phyloP scores from a whole-genome alignment of 352 stramenopile species.

The Phytophthora cryptogea region DNA sequence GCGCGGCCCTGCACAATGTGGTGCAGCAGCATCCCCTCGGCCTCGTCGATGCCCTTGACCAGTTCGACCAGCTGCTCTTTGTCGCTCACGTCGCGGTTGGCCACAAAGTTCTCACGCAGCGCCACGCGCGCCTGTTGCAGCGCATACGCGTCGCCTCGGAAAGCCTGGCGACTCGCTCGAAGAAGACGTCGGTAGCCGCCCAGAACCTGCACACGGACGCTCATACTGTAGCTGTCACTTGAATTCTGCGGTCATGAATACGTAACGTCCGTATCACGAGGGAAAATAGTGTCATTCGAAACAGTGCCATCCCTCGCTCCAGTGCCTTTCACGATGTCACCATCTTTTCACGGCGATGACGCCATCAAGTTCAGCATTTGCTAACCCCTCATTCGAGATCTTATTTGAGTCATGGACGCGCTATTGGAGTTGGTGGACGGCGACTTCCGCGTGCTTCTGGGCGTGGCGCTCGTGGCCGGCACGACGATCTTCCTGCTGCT shows the following conservation, averaged over 20 bases:
- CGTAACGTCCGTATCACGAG: not conserved
- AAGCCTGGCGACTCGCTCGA: constrained; percentile 72
- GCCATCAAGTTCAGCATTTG: constrained; percentile 10
- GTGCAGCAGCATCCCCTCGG: constrained; percentile 84
- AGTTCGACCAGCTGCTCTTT: constrained; percentile 55
- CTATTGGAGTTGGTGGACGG: constrained; percentile 43
- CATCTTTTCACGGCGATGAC: constrained; percentile 23
- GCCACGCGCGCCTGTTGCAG: constrained; percentile 57
- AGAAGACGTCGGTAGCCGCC: constrained; percentile 79
- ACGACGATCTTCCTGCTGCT: constrained; percentile 52
- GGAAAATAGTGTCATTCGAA: not conserved
- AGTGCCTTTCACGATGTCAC: constrained; percentile 14
- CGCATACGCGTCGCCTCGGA: constrained; percentile 72
- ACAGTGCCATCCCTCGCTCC: not conserved
- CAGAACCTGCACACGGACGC: constrained; percentile 61
- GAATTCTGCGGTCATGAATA: constrained; percentile 2
- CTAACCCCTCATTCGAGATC: constrained; percentile 14
- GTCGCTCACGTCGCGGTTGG: constrained; percentile 66
- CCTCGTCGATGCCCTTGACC: constrained; percentile 79
- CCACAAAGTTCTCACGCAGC: constrained; percentile 72
- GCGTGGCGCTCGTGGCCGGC: constrained; percentile 50
- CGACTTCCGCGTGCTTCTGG: constrained; percentile 54
- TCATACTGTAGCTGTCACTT: constrained; percentile 37
- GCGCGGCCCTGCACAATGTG: constrained; percentile 82
- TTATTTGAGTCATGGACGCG: constrained; percentile 45